Percentiles rank a stretch among this genome's conserved stretches.
These are phyloP conservation scores for Starmerella floricola DNA, from an alignment of 805 yeast genomes.

Conservation along the genomic window DNA sequence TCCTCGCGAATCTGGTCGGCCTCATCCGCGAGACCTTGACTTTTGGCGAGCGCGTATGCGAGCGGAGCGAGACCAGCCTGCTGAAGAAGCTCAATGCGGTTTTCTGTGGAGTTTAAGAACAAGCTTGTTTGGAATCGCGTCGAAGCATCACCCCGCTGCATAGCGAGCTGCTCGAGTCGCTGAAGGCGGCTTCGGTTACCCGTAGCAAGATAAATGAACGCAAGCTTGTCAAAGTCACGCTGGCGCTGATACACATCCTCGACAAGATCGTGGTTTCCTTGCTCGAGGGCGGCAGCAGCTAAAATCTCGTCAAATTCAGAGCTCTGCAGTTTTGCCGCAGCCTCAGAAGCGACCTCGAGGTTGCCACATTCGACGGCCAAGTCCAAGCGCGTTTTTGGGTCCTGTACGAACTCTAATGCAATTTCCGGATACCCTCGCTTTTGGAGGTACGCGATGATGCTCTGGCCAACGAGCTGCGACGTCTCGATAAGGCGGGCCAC, in stretches of 20 bases:
- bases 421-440: conserved; percentile 94
- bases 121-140: conserved; percentile 74
- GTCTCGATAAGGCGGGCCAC: conserved; percentile 77
- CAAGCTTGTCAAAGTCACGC: conserved; percentile 73
- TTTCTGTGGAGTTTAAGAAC: conserved; percentile 60
- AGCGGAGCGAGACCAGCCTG: conserved; percentile 73
- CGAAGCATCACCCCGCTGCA: conserved; percentile 66
- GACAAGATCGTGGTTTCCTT: conserved; percentile 76
- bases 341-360: conserved; percentile 71
- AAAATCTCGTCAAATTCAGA: conserved; percentile 65
- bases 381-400: conserved; percentile 90
- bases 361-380: conserved; percentile 90
- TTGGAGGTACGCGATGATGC: conserved; percentile 87
- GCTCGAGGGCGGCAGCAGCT: conserved; percentile 74
- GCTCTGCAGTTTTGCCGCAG: conserved; percentile 67
- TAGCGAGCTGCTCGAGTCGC: conserved; percentile 84
- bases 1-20: conserved; percentile 63
- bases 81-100: conserved; percentile 60
- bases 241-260: conserved; percentile 84
- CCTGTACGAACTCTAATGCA: conserved; percentile 93
- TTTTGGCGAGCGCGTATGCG: conserved; percentile 85
- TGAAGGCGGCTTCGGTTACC: conserved; percentile 67
- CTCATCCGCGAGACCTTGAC: conserved; percentile 64
- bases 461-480: conserved; percentile 92
- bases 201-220: conserved; percentile 73